A percentile compares a stretch with the other conserved stretches of the same genome.
Evolutionary conservation across 345 rosid species (phyloP).

Genomic region (Microcos paniculata): DNA sequence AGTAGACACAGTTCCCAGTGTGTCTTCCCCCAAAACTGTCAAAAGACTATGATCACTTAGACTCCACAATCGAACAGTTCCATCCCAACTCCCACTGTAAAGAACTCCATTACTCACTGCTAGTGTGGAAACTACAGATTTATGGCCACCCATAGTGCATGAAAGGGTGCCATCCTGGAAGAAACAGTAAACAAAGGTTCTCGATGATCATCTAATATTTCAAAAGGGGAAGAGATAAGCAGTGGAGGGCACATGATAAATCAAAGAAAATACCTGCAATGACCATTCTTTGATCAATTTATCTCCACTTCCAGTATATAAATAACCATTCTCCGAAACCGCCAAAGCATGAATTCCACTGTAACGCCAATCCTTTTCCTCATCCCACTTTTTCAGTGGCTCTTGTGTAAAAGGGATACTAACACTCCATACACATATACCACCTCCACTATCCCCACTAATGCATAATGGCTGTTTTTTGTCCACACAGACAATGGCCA

Average conservation of each 20-base stretch:
- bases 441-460: slow-evolving; percentile 86
- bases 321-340: slow-evolving; percentile 54
- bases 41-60: slow-evolving; percentile 74
- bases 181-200: slow-evolving; percentile 11
- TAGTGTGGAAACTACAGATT: slow-evolving; percentile 78
- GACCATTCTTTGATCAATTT: slow-evolving; percentile 86
- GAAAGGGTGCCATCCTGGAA: slow-evolving; percentile 64
- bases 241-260: slow-evolving; percentile 1
- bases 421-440: slow-evolving; percentile 77
- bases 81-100: slow-evolving; percentile 97
- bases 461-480: slow-evolving; percentile 68
- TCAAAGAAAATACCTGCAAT: slow-evolving; percentile 49
- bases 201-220: not conserved
- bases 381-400: slow-evolving; percentile 78
- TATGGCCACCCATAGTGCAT: slow-evolving; percentile 86
- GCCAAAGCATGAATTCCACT: slow-evolving; percentile 84
- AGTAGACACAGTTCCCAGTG: slow-evolving; percentile 48
- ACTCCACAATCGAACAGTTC: slow-evolving; percentile 83
- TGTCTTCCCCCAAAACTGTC: slow-evolving; percentile 67
- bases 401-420: slow-evolving; percentile 52
- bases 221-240: not conserved
- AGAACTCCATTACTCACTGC: slow-evolving; percentile 60
- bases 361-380: slow-evolving; percentile 92
- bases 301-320: slow-evolving; percentile 93
- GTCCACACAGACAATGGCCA: slow-evolving; percentile 63